Percentiles rank a stretch among this genome's conserved stretches.
Evolutionary conservation across 2,329 filamentous ascomycete species (phyloP).

Genomic region (Penicillium sp.): DNA sequence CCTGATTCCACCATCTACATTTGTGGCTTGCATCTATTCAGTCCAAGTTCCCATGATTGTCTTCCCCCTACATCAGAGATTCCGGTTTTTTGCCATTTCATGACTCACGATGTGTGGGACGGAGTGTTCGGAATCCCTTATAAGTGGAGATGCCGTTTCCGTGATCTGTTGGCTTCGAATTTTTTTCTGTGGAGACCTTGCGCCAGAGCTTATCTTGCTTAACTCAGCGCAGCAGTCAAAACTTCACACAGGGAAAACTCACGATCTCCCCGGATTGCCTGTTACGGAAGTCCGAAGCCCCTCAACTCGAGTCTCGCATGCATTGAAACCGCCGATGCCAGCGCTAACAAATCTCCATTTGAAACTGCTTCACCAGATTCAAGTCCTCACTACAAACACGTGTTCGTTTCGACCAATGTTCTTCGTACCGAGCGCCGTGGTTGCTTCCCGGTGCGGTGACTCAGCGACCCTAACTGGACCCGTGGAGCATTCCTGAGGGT

Average conservation of each 20-base stretch:
- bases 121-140: neutral
- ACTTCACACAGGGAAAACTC: constrained; percentile 16
- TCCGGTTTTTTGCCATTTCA: neutral
- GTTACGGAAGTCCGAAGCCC: constrained; percentile 22
- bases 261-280: constrained; percentile 26
- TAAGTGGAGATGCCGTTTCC: constrained; percentile 2
- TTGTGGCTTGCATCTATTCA: neutral
- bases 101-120: neutral
- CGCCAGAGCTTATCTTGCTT: constrained; percentile 23
- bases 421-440: neutral
- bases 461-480: neutral
- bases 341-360: neutral
- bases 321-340: neutral
- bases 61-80: neutral
- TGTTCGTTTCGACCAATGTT: neutral
- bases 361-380: neutral
- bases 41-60: neutral
- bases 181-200: constrained; percentile 24
- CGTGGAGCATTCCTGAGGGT: neutral
- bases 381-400: neutral
- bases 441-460: neutral
- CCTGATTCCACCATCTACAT: neutral
- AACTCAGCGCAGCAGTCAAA: constrained; percentile 3
- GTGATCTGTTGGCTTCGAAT: constrained; percentile 27
- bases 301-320: constrained; percentile 10